Percentiles rank a stretch among this genome's conserved stretches.
phyloP scores from a whole-genome alignment of 1,284 basidiomycete genomes.

The Pholiota adiposa region DNA sequence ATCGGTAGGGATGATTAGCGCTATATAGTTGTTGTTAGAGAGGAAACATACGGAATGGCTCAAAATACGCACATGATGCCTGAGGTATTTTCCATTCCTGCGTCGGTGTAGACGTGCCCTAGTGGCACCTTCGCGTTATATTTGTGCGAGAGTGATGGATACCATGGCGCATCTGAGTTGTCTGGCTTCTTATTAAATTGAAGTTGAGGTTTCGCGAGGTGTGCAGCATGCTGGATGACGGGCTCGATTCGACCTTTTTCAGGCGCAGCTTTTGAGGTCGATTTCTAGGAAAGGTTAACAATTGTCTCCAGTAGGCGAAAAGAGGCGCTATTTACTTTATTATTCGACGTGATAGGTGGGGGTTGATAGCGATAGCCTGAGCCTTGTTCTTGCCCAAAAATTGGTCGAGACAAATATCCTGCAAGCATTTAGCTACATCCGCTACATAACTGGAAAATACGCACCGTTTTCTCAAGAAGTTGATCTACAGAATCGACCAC shows the following conservation, averaged over 20 bases:
- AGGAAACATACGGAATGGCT: constrained; percentile 14
- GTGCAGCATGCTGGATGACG: constrained; percentile 68
- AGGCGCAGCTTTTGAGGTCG: constrained; percentile 1
- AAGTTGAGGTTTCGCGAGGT: constrained; percentile 81
- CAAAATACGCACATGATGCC: constrained; percentile 26
- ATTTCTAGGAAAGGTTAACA: constrained; percentile 9
- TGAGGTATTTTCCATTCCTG: constrained; percentile 30
- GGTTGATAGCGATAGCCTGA: constrained; percentile 62
- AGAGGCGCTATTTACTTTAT: neutral
- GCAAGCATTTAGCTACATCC: neutral
- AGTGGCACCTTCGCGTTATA: constrained; percentile 82
- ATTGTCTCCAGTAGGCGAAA: neutral
- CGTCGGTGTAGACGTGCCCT: constrained; percentile 55
- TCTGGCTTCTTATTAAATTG: constrained; percentile 63
- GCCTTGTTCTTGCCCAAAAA: constrained; percentile 74
- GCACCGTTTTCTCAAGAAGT: constrained; percentile 82
- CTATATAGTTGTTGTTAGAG: constrained; percentile 26
- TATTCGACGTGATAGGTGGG: constrained; percentile 26
- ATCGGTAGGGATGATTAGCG: constrained; percentile 76
- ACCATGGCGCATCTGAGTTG: constrained; percentile 65
- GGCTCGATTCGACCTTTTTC: constrained; percentile 54
- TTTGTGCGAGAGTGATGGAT: constrained; percentile 69
- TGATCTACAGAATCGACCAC: constrained; percentile 87
- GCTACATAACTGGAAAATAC: constrained; percentile 29
- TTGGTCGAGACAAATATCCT: constrained; percentile 87